Base-by-base conservation (phyloP, 768 basidiomycete species). In the Lenzites betulinus region DNA sequence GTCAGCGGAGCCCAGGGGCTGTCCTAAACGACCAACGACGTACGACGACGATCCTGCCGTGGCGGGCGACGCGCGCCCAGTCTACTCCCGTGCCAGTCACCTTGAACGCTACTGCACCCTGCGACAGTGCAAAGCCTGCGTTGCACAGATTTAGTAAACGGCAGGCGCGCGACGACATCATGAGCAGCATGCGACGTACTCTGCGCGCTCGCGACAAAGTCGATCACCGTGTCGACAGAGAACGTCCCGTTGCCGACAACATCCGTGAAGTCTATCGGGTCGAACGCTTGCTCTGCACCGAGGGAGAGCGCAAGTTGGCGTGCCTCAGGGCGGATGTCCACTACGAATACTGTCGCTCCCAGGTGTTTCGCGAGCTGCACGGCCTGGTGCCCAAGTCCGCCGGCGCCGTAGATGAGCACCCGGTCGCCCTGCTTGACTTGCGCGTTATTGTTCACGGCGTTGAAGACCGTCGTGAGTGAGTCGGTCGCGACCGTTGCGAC, bases 291-390 rank as follows among this genome's bases (percentile, higher is more conserved):
- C 38, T 51, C 55, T 1, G 70, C 70, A 18, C 70, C 70, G 23
- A 69, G 60, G 30, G 65, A 51, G n/a, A 67, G 13, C 2, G 70
- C 69, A 3, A 69, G 64, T 38, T 66, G 52, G 15, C 68, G 64
- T 2, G 68, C 67, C 13, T 48, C 63, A 5, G 64, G 66, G 33
- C 65, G 64, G 58, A 62, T 60, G 51, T 71, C 70, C 28, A 62
- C 63, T 3, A 62, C 68, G 42, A 67, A 71, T 1, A 71, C 70
- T 49, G 64, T 69, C 15, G 70, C 70, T 4, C 70, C 70, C 43
- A 63, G 66, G 51, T 65, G 61, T 39, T 67, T 68, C 2, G 68
- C 68, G 23, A 67, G 55, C 56, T 71, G 70, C 44, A 71, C 44
- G 0, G 59, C 59, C 25, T 55, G 59, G 23, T 60, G 59, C 0